Base-by-base conservation (phyloP, 306 rosid genomes). In the Cyamopsis tetragonoloba region DNA sequence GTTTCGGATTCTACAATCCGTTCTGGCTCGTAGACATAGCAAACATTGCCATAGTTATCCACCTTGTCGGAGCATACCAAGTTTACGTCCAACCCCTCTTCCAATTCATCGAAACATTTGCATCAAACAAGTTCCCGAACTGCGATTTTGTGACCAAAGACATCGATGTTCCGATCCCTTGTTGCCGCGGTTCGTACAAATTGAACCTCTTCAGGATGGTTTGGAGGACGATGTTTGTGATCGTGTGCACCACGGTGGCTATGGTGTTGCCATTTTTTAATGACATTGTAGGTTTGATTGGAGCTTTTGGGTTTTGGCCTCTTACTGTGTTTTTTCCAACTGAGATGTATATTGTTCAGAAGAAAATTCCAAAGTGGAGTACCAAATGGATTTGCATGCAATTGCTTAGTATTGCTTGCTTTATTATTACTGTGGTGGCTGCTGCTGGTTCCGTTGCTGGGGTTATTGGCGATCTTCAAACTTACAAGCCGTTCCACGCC, bases 251-350 rank as follows among this genome's bases (percentile, higher is more conserved):
- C 5, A 0, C 77, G 1, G 26, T 81, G 11, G 31, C 85, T 3
- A 81, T 73, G 85, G 59, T 81, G 0, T 75, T 81, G 2, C 85
- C 85, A 26, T 81, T 81, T 57, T 81, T 81, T 72, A 74, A 78
- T 3, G 80, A 74, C 77, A 27, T 77, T 12, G 80, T 73, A 10
- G 85, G 82, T 5, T 35, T 81, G 1, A 59, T 81, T 3, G 85
- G 85, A 32, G 82, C 85, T 1, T 12, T 81, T 49, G 82, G 35
- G 4, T 81, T 81, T 64, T 81, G 85, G 85, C 85, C 85, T 2
- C 68, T 81, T 4, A 81, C 85, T 1, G 85, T 81, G n/a, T 81
- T 55, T 77, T 73, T 81, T 41, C 86, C 86, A 0, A 74, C 77
- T 48, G 80, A 69, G 47, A 81, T 81, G 78, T 81, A 81, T 24